phyloP scores from a whole-genome alignment of 164 flowering plant genomes.

The Liriodendron chinense region DNA sequence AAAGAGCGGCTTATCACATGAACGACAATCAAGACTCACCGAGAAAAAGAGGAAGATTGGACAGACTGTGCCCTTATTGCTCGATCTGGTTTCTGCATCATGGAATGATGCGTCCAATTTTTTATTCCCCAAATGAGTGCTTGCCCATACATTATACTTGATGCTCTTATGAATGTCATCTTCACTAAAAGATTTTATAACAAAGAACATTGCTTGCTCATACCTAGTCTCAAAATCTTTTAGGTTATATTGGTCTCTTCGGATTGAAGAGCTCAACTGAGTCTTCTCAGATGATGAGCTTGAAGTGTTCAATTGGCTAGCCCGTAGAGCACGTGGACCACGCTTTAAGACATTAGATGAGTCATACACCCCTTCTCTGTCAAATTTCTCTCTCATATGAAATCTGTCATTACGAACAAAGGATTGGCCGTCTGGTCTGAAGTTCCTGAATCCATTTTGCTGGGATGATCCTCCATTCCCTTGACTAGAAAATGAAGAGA shows the following conservation, averaged over 20 bases:
- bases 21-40: slow-evolving; percentile 25
- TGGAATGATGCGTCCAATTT: slow-evolving; percentile 73
- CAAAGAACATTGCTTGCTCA: slow-evolving; percentile 68
- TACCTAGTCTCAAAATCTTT: slow-evolving; percentile 57
- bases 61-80: slow-evolving; percentile 38
- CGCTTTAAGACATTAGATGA: slow-evolving; percentile 36
- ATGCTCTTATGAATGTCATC: slow-evolving; percentile 77
- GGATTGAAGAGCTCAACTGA: slow-evolving; percentile 23
- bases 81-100: slow-evolving; percentile 42
- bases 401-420: slow-evolving; percentile 34
- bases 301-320: slow-evolving; percentile 15
- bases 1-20: background rate
- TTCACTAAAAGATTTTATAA: slow-evolving; percentile 83
- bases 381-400: slow-evolving; percentile 25
- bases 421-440: slow-evolving; percentile 19
- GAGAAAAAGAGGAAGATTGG: slow-evolving; percentile 89
- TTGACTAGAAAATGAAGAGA: slow-evolving; percentile 29
- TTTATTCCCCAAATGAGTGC: slow-evolving; percentile 76
- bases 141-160: slow-evolving; percentile 87
- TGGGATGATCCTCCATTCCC: slow-evolving; percentile 23
- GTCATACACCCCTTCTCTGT: slow-evolving; percentile 29
- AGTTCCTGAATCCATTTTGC: slow-evolving; percentile 24
- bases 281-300: slow-evolving; percentile 27
- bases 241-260: slow-evolving; percentile 55
- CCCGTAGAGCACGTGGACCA: slow-evolving; percentile 87